Evolutionary conservation across 202 grass and related monocot genomes (phyloP), one percentile per base, ranked within the genome.

Genomic region (Setaria italica): DNA sequence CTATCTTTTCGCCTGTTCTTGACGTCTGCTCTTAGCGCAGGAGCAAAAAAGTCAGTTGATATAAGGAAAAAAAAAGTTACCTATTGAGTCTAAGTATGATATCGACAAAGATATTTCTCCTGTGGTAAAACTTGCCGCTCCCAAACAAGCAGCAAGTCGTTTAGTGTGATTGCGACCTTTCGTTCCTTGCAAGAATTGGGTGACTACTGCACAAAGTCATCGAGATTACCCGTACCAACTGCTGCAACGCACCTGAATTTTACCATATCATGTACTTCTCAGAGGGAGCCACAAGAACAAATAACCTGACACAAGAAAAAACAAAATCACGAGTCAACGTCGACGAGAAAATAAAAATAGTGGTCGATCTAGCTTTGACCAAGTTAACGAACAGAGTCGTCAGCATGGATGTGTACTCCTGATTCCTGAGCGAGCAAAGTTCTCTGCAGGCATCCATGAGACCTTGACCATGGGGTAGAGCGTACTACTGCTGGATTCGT

Each of bases 351-450:
- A 34, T 62, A 41, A 74, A 74, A 59, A 35, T 58, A 19, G 11
- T 74, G 50, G 4, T 56, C 72, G 9, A 74, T 34, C 63, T 62
- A 79, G 4, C 33, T 33, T 74, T 37, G 16, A 86, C 68, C 55
- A 47, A 43, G 17, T 72, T 34, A 58, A 8, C 6, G 11, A 19
- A 54, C n/a, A 16, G 11, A 6, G 34, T 82, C 45, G 64, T 83
- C 80, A 78, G 63, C 72, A 83, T 53, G 0, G 20, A 87, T 43
- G 79, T 45, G 43, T 43, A 43, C 34, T 35, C 34, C 34, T 35
- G 34, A 35, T 3, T 35, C 34, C 34, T 35, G 34, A 35, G 34
- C 34, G 34, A 3, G 3, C 34, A 35, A 35, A 35, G 34, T 35
- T 35, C 34, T 35, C 34, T 2, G 34, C 34, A 3, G 34, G 34